These are phyloP conservation scores for Panicum virgatum DNA, from an alignment of 202 grass and related monocot species.

Conservation along the genomic window DNA sequence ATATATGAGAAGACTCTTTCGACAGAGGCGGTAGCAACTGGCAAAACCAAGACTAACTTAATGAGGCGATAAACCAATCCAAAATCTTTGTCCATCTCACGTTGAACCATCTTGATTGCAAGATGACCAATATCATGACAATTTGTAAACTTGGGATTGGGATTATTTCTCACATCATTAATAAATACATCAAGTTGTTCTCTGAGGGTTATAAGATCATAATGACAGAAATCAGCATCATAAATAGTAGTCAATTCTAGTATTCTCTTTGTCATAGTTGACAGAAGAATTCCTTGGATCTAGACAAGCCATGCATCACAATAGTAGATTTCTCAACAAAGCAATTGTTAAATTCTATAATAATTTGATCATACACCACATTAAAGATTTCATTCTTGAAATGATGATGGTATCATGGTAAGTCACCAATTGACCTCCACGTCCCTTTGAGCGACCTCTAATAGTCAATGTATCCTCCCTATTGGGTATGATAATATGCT, in stretches of 20 bases:
- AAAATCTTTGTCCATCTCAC: not conserved
- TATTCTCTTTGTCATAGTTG: not conserved
- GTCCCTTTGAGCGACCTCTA: not conserved
- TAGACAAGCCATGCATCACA: not conserved
- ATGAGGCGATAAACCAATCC: not conserved
- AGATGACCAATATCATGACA: not conserved
- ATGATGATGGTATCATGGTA: not conserved
- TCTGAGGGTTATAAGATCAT: not conserved
- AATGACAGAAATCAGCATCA: not conserved
- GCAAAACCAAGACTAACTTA: not conserved
- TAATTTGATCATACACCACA: not conserved
- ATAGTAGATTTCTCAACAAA: not conserved
- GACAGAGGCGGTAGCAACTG: too few species aligned
- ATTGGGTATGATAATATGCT: not conserved
- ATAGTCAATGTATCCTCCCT: not conserved
- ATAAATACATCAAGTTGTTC: not conserved
- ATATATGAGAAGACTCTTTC: not conserved
- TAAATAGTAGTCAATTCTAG: not conserved
- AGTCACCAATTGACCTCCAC: not conserved
- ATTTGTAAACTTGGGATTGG: not conserved
- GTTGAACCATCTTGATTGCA: not conserved
- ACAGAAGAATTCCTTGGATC: not conserved
- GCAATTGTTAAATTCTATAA: not conserved
- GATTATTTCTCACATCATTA: not conserved
- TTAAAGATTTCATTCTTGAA: not conserved